phyloP scores from a whole-genome alignment of 352 stramenopile species.

The Phytophthora hibernalis region DNA sequence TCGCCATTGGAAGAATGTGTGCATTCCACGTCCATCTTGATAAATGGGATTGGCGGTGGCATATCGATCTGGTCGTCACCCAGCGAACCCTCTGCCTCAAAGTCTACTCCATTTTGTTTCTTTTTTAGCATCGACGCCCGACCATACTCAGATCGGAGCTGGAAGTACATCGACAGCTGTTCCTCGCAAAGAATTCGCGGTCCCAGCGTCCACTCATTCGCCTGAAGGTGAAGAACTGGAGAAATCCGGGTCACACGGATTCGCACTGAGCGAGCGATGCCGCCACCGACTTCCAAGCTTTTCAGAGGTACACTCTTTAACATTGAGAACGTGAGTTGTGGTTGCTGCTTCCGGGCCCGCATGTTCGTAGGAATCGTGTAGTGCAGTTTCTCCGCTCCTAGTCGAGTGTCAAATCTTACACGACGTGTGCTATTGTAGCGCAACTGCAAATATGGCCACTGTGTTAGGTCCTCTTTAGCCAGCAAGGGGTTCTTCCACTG shows the following conservation, averaged over 20 bases:
- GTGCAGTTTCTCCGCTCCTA: constrained; percentile 58
- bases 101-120: constrained; percentile 14
- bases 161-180: constrained; percentile 56
- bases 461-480: constrained; percentile 53
- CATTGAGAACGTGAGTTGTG: constrained; percentile 51
- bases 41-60: constrained; percentile 60
- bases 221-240: constrained; percentile 67
- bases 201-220: constrained; percentile 67
- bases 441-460: constrained; percentile 69
- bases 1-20: constrained; percentile 42
- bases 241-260: constrained; percentile 60
- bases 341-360: constrained; percentile 21
- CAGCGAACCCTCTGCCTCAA: constrained; percentile 13
- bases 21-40: constrained; percentile 75
- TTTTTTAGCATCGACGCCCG: constrained; percentile 26
- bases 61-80: constrained; percentile 34
- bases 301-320: constrained; percentile 73
- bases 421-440: constrained; percentile 75
- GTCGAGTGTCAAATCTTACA: constrained; percentile 43
- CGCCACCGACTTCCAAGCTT: constrained; percentile 65
- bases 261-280: constrained; percentile 68
- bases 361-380: constrained; percentile 11
- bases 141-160: constrained; percentile 48
- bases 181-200: constrained; percentile 75
- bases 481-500: constrained; percentile 58